Conservation (phyloP, 306 rosid species). For the Rubus idaeus region DNA sequence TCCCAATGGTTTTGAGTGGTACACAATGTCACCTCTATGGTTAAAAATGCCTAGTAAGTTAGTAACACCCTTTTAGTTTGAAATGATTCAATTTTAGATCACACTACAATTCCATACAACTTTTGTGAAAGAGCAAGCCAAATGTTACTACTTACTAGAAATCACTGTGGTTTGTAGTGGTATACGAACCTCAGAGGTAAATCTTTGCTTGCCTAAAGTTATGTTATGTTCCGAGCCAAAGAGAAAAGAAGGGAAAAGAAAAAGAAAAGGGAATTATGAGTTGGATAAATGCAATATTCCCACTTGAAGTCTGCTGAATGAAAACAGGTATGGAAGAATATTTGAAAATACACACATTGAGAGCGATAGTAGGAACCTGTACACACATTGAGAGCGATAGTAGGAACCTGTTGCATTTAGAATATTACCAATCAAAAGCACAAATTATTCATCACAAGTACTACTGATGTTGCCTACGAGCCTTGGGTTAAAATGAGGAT, state of each 20-base stretch:
- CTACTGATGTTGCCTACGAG: neutral
- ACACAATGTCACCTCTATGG: neutral
- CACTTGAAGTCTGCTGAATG: neutral
- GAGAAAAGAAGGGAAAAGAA: neutral
- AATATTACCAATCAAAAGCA: neutral
- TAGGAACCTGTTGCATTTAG: neutral
- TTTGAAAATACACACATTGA: neutral
- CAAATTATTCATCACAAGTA: neutral
- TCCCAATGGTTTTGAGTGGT: neutral
- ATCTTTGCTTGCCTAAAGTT: neutral
- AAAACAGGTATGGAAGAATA: neutral
- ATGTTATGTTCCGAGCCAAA: neutral
- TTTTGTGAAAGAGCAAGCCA: neutral
- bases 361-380: neutral
- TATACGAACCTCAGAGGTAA: neutral
- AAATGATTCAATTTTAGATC: neutral
- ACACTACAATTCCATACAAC: neutral
- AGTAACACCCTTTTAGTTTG: neutral
- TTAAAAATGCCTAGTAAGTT: neutral
- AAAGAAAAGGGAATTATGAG: neutral
- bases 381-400: neutral
- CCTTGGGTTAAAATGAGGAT: neutral
- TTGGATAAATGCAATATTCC: neutral
- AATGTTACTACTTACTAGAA: neutral
- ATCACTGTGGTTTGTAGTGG: neutral